Conservation (phyloP, 176 grass and related monocot genomes). For the Leersia perrieri region DNA sequence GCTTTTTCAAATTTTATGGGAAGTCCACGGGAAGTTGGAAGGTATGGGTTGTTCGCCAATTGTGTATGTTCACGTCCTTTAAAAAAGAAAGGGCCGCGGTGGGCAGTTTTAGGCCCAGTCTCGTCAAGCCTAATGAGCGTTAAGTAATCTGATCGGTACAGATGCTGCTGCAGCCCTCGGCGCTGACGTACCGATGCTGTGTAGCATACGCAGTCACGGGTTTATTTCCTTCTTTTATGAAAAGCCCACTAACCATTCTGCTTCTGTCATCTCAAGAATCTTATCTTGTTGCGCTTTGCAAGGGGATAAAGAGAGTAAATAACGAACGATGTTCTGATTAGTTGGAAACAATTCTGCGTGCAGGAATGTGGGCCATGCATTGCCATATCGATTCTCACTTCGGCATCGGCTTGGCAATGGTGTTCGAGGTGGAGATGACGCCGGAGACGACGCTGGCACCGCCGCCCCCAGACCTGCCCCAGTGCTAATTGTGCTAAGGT, state of each 20-base stretch:
- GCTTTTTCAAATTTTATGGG: not conserved
- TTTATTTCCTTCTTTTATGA: not conserved
- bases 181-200: not conserved
- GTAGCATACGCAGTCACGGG: not conserved
- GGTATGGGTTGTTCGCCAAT: not conserved
- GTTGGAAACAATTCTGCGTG: not conserved
- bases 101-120: not conserved
- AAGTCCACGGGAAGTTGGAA: too few relatives aligned
- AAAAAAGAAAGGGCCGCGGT: too few relatives aligned
- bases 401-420: constrained; percentile 43
- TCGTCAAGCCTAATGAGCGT: not conserved
- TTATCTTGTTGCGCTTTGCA: not conserved
- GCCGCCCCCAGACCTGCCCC: constrained; percentile 51
- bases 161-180: not conserved
- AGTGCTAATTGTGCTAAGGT: constrained; percentile 38
- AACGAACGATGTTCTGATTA: not conserved
- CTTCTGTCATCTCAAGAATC: not conserved
- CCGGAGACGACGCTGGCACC: constrained; percentile 26
- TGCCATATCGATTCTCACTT: constrained; percentile 56
- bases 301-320: not conserved
- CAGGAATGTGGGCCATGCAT: constrained; percentile 68
- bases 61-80: too few relatives aligned
- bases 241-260: not conserved
- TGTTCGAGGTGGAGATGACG: constrained; percentile 53
- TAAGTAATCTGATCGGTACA: not conserved